phyloP scores from a whole-genome alignment of 345 rosid species.

The Bruguiera gymnorhiza region DNA sequence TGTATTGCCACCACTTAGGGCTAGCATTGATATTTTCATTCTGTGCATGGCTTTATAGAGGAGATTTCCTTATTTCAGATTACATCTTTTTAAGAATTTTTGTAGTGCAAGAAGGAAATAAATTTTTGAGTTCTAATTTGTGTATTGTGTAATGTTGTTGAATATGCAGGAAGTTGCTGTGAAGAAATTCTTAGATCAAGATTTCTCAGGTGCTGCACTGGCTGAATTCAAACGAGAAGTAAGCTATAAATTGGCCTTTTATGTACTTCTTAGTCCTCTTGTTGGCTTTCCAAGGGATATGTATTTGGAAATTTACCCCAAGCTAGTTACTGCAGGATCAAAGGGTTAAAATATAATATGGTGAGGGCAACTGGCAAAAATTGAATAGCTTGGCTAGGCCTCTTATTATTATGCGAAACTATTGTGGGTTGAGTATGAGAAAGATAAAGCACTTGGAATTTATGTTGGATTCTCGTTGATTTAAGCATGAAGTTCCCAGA shows the following conservation, averaged over 20 bases:
- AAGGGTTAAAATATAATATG: background rate
- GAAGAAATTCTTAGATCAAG: slow-evolving; percentile 98
- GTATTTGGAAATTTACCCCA: background rate
- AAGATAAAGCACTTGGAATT: no score
- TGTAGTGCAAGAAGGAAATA: background rate
- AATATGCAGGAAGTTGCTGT: slow-evolving; percentile 92
- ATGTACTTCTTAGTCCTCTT: slow-evolving; percentile 8
- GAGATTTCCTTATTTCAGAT: background rate
- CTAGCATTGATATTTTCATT: background rate
- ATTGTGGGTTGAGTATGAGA: no score
- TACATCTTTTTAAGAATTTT: background rate
- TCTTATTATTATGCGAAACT: background rate
- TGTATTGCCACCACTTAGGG: background rate
- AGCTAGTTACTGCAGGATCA: background rate
- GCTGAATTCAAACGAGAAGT: slow-evolving; percentile 97
- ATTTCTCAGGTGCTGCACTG: slow-evolving; percentile 96
- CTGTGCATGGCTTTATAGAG: slow-evolving; percentile 3
- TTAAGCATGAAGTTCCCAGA: no score
- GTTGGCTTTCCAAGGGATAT: background rate
- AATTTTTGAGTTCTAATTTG: slow-evolving; percentile 8
- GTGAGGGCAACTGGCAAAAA: no score
- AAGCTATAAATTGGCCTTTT: slow-evolving; percentile 38
- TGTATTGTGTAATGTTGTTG: slow-evolving; percentile 30
- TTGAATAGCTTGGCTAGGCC: slow-evolving; percentile 1
- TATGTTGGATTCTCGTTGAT: no score